Percentiles rank a stretch among this genome's conserved stretches.
Conservation (phyloP, 2,329 filamentous ascomycete species). For the Fusarium solani-melongenae region DNA sequence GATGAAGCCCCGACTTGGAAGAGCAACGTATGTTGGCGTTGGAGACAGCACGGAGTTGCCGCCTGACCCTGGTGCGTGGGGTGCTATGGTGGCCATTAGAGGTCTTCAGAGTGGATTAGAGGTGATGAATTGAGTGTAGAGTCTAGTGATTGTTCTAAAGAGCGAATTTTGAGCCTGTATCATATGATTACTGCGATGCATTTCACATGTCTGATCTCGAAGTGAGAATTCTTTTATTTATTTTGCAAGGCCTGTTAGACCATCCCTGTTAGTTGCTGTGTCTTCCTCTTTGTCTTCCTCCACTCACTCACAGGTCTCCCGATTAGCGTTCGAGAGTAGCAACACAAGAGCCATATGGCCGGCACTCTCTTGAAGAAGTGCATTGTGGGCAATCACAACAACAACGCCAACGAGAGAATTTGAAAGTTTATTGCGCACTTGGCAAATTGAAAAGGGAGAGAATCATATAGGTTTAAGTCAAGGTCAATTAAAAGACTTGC, state of each 20-base stretch:
- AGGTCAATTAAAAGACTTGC: neutral
- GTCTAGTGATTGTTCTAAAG: neutral
- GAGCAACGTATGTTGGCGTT: conserved; percentile 75
- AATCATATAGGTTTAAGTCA: neutral
- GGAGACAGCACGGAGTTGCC: conserved; percentile 64
- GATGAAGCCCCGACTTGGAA: conserved; percentile 72
- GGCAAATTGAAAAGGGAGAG: neutral
- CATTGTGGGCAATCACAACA: neutral
- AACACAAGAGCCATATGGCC: neutral
- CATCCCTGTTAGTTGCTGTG: neutral
- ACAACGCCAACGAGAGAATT: neutral
- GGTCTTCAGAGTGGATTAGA: conserved; percentile 11
- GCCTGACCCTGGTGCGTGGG: conserved; percentile 77
- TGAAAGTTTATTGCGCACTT: neutral
- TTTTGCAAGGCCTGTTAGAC: neutral
- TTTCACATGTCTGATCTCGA: neutral
- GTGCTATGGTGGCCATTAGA: conserved; percentile 67
- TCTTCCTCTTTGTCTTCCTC: neutral
- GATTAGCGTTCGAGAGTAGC: neutral
- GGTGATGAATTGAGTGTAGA: neutral
- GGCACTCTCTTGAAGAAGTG: neutral
- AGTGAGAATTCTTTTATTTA: neutral
- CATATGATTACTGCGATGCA: neutral
- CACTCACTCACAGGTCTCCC: neutral
- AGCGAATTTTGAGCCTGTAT: neutral